Conservation (phyloP, 2,329 filamentous ascomycete genomes). For the Pseudohalonectria lignicola region DNA sequence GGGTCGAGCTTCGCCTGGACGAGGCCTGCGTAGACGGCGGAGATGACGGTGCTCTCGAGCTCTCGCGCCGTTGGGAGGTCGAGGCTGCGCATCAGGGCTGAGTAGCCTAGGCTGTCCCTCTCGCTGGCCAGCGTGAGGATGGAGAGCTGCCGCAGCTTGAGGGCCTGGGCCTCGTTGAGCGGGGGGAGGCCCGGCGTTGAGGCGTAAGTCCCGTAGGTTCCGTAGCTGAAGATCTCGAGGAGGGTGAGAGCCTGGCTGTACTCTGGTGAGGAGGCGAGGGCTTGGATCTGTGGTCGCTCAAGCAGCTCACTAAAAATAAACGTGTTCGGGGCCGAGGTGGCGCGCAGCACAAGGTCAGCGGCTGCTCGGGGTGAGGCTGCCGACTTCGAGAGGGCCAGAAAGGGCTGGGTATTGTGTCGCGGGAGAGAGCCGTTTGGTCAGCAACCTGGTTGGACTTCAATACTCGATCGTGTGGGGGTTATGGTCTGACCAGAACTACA, state of each 20-base stretch:
- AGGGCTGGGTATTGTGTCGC: conserved; percentile 64
- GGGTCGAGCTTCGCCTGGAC: conserved; percentile 78
- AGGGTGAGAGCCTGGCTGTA: conserved; percentile 54
- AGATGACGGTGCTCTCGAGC: conserved; percentile 79
- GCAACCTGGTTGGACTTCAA: no score
- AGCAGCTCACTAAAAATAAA: conserved; percentile 95
- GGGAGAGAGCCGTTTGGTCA: conserved; percentile 22
- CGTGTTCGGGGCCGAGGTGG: conserved; percentile 80
- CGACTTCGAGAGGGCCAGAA: conserved; percentile 77
- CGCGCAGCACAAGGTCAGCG: conserved; percentile 75
- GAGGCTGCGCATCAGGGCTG: conserved; percentile 53
- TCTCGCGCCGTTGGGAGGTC: conserved; percentile 55
- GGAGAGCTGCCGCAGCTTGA: conserved; percentile 85
- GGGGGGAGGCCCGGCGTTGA: conserved; percentile 45
- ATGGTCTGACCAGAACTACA: conserved; percentile 6
- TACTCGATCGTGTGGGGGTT: not conserved
- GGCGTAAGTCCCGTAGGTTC: conserved; percentile 70
- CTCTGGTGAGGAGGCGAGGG: conserved; percentile 49
- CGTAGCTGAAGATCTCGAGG: conserved; percentile 85
- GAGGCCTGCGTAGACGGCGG: conserved; percentile 77
- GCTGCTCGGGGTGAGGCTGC: conserved; percentile 75
- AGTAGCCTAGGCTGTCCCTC: conserved; percentile 60
- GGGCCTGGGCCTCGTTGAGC: conserved; percentile 60
- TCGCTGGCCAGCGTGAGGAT: conserved; percentile 71
- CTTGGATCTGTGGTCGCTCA: conserved; percentile 65